These are phyloP conservation scores for Xylaria nigripes DNA, from an alignment of 495 filamentous ascomycete species.

Conservation along the genomic window DNA sequence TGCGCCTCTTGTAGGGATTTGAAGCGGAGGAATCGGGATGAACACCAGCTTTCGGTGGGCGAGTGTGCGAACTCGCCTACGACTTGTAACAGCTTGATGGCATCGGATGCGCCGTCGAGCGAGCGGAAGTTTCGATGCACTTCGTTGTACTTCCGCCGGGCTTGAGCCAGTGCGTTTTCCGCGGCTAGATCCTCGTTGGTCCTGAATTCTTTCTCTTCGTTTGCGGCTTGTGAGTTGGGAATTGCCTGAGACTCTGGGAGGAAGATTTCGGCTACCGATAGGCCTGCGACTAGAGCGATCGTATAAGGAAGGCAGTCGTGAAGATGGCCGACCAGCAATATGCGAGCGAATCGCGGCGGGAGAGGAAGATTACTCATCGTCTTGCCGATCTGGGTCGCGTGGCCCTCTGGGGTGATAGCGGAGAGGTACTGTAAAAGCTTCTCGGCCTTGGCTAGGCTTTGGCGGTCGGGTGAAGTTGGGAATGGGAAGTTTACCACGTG, in stretches of 20 bases:
- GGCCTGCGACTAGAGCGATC: constrained; percentile 76
- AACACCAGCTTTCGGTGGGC: constrained; percentile 61
- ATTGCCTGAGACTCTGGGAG: constrained; percentile 75
- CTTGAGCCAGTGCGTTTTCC: constrained; percentile 56
- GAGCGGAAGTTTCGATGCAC: constrained; percentile 71
- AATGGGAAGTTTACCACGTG: constrained; percentile 96
- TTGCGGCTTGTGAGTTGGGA: constrained; percentile 33
- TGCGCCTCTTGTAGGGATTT: constrained; percentile 81
- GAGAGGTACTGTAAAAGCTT: constrained; percentile 70
- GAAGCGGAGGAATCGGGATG: constrained; percentile 69
- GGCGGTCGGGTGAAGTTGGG: constrained; percentile 78
- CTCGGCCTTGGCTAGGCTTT: constrained; percentile 76
- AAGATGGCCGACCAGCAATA: constrained; percentile 77
- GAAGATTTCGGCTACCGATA: constrained; percentile 84
- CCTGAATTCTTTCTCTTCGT: constrained; percentile 44
- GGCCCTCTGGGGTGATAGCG: constrained; percentile 57
- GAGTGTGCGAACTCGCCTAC: constrained; percentile 75
- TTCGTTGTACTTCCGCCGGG: constrained; percentile 60
- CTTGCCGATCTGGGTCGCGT: constrained; percentile 66
- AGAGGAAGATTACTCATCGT: constrained; percentile 84
- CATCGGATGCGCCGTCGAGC: constrained; percentile 77
- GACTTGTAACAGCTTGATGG: constrained; percentile 81
- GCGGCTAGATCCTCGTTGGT: constrained; percentile 59
- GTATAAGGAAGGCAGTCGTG: constrained; percentile 79
- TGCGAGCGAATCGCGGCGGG: constrained; percentile 82